Evolutionary conservation across 2,329 filamentous ascomycete genomes (phyloP).

Genomic region (Fusarium temperatum): DNA sequence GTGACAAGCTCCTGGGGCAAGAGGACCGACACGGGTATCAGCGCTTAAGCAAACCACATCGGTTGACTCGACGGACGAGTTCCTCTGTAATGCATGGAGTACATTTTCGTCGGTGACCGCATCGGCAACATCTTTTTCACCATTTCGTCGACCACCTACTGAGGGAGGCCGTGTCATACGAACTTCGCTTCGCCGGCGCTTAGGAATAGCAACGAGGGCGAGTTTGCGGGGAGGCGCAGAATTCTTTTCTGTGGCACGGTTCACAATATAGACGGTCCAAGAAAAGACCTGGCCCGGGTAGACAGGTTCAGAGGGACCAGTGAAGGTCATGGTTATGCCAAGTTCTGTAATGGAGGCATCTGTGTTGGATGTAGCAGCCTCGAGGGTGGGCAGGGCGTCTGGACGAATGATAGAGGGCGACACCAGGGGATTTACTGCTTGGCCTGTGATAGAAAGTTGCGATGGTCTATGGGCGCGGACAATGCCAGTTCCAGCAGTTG

Average conservation of each 20-base stretch:
- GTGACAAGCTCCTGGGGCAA: slow-evolving; percentile 77
- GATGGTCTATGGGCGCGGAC: slow-evolving; percentile 69
- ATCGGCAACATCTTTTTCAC: slow-evolving; percentile 62
- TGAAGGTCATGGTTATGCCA: slow-evolving; percentile 80
- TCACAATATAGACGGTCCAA: slow-evolving; percentile 81
- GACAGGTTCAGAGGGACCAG: slow-evolving; percentile 65
- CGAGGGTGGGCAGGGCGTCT: slow-evolving; percentile 67
- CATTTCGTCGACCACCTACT: slow-evolving; percentile 50
- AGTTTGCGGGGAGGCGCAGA: slow-evolving; percentile 68
- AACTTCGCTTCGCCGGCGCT: slow-evolving; percentile 66
- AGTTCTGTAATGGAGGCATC: slow-evolving; percentile 66
- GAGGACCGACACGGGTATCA: slow-evolving; percentile 76
- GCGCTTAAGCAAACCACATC: slow-evolving; percentile 80
- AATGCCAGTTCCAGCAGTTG: slow-evolving; percentile 61
- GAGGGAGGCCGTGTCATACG: slow-evolving; percentile 64
- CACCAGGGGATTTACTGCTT: slow-evolving; percentile 63
- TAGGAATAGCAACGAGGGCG: slow-evolving; percentile 73
- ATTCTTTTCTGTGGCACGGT: slow-evolving; percentile 64
- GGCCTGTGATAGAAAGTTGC: slow-evolving; percentile 68
- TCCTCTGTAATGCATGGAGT: slow-evolving; percentile 75
- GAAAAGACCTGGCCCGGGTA: slow-evolving; percentile 73
- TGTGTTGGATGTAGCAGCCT: slow-evolving; percentile 58
- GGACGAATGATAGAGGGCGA: slow-evolving; percentile 67
- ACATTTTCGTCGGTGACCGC: slow-evolving; percentile 77
- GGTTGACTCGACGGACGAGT: slow-evolving; percentile 68